phyloP scores from a whole-genome alignment of 169 alveolate genomes.

The Plasmodium chabaudi region DNA sequence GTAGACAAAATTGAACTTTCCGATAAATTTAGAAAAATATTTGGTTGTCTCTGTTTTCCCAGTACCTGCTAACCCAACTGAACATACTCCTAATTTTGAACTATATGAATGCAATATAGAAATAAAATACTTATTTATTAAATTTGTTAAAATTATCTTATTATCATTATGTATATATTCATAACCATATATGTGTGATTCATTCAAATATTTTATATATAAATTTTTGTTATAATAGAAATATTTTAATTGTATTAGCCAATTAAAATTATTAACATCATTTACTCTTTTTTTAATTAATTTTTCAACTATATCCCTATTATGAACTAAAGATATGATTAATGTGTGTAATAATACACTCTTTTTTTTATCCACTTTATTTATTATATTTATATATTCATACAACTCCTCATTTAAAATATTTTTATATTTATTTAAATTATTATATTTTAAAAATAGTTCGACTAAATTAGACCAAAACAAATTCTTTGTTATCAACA shows the following conservation, averaged over 20 bases:
- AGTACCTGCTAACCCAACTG: constrained; percentile 99
- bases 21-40: constrained; percentile 96
- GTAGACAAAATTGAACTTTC: constrained; percentile 97
- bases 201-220: constrained; percentile 69
- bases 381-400: constrained; percentile 64
- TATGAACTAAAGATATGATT: constrained; percentile 67
- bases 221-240: constrained; percentile 61
- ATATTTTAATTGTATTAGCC: constrained; percentile 74
- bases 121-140: constrained; percentile 97
- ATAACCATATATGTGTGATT: constrained; percentile 95
- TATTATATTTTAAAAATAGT: constrained; percentile 57
- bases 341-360: constrained; percentile 72
- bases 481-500: constrained; percentile 49
- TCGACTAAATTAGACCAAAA: constrained; percentile 72
- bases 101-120: constrained; percentile 97
- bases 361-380: constrained; percentile 63
- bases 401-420: constrained; percentile 66
- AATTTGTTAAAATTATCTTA: constrained; percentile 97
- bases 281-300: constrained; percentile 65
- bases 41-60: constrained; percentile 99
- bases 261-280: constrained; percentile 59
- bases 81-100: constrained; percentile 97
- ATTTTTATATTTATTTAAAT: constrained; percentile 48
- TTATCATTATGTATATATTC: constrained; percentile 97
- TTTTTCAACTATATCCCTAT: constrained; percentile 67